Evolutionary conservation across 352 stramenopile genomes (phyloP).

Genomic region (Phytophthora idaei): DNA sequence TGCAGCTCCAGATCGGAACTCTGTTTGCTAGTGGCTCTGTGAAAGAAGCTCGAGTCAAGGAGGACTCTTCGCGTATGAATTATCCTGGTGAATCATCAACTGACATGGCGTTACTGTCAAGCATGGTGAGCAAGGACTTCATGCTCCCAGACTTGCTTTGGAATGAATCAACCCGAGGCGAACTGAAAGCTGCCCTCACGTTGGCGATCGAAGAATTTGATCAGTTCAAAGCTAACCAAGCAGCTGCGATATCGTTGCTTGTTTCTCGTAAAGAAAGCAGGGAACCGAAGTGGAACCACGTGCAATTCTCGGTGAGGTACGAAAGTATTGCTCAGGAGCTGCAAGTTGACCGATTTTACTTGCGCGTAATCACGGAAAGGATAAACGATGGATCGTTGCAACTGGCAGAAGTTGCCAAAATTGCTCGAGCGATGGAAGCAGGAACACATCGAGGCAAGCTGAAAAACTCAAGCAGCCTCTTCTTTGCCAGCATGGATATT

Average conservation of each 20-base stretch:
- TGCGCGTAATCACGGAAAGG: slow-evolving; percentile 71
- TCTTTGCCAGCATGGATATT: slow-evolving; percentile 74
- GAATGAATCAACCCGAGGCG: slow-evolving; percentile 60
- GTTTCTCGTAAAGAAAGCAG: slow-evolving; percentile 27
- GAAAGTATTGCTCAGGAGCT: slow-evolving; percentile 66
- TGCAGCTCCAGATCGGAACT: slow-evolving; percentile 65
- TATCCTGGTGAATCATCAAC: slow-evolving; percentile 75
- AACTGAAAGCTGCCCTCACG: slow-evolving; percentile 59
- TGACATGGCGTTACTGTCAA: slow-evolving; percentile 69
- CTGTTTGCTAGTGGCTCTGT: slow-evolving; percentile 40
- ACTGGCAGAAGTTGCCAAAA: slow-evolving; percentile 55
- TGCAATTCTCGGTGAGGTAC: slow-evolving; percentile 71
- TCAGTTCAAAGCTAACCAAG: slow-evolving; percentile 46
- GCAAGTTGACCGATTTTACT: slow-evolving; percentile 67
- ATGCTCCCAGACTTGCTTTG: slow-evolving; percentile 83
- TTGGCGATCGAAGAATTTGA: slow-evolving; percentile 55
- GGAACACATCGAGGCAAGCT: slow-evolving; percentile 47
- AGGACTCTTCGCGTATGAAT: slow-evolving; percentile 65
- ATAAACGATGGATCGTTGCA: slow-evolving; percentile 77
- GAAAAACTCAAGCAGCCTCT: slow-evolving; percentile 57
- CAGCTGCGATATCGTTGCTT: slow-evolving; percentile 28
- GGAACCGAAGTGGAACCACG: slow-evolving; percentile 68
- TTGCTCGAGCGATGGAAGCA: slow-evolving; percentile 42
- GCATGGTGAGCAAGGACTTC: slow-evolving; percentile 75
- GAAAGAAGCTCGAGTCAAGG: slow-evolving; percentile 40